Percentiles rank a stretch among this genome's conserved stretches.
These are phyloP conservation scores for Naganishia antarctica DNA, from an alignment of 768 basidiomycete genomes.

Conservation along the genomic window DNA sequence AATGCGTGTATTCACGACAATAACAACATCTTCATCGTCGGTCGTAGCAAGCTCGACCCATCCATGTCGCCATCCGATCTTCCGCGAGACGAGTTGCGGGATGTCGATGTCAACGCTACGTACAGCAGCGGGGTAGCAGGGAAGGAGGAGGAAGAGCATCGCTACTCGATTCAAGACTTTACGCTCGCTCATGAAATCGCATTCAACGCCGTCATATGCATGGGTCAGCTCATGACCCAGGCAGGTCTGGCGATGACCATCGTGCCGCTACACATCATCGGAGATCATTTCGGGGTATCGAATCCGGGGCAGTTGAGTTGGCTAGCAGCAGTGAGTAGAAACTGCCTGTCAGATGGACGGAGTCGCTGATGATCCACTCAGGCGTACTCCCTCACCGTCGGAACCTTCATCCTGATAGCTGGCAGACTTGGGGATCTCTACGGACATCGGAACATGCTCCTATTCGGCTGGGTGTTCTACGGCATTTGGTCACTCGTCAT, in stretches of 20 bases:
- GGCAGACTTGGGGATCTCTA: constrained; percentile 36
- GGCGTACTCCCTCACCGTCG: constrained; percentile 33
- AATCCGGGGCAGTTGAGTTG: constrained; percentile 34
- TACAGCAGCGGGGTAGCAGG: neutral
- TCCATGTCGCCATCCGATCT: too few relatives aligned
- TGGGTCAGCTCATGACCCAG: constrained; percentile 34
- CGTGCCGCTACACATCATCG: constrained; percentile 33
- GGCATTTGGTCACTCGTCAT: constrained; percentile 21
- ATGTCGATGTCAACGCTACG: too few relatives aligned
- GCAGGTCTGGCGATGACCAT: constrained; percentile 35
- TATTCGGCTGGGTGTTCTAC: constrained; percentile 25
- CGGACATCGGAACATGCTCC: constrained; percentile 25
- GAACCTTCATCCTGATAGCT: constrained; percentile 34
- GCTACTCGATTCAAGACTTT: constrained; percentile 30
- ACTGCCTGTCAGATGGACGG: neutral
- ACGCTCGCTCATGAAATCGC: constrained; percentile 23
- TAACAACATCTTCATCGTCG: too few relatives aligned
- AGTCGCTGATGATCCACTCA: neutral
- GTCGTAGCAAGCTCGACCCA: too few relatives aligned
- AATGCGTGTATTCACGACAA: too few relatives aligned
- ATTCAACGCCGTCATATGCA: constrained; percentile 30
- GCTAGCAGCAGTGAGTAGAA: constrained; percentile 31
- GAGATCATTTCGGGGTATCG: constrained; percentile 29
- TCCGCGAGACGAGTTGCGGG: too few relatives aligned
- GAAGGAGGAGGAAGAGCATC: constrained; percentile 5